phyloP scores from a whole-genome alignment of 768 basidiomycete species.

The Rhodosporidiobolus sp. region DNA sequence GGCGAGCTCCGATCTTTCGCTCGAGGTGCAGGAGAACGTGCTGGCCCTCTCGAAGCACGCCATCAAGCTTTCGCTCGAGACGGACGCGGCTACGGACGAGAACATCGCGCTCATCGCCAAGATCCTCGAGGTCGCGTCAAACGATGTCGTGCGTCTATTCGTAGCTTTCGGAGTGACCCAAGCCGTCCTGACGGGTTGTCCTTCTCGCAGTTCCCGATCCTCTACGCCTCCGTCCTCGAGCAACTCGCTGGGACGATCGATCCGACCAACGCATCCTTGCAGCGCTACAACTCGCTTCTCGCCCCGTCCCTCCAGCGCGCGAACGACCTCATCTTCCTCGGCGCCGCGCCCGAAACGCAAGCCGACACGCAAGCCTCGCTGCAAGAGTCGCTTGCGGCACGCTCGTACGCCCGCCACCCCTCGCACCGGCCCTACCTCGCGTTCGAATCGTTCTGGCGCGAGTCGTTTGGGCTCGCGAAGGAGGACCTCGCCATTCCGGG shows the following conservation, averaged over 20 bases:
- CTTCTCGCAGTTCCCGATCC: conserved; percentile 3
- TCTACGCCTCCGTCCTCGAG: conserved; percentile 7
- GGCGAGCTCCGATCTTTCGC: not conserved
- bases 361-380: conserved; percentile 8
- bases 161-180: not conserved
- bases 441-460: conserved; percentile 22
- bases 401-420: not conserved
- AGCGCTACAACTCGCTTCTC: conserved; percentile 1
- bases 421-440: conserved; percentile 7
- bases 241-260: not conserved
- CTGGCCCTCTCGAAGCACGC: not conserved
- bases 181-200: not conserved
- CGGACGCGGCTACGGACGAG: not conserved
- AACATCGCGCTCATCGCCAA: not conserved
- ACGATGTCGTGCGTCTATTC: not conserved
- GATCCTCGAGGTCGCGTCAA: conserved; percentile 15
- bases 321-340: not conserved
- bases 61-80: not conserved
- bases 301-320: conserved; percentile 22
- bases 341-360: not conserved
- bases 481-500: not conserved
- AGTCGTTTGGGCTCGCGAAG: conserved; percentile 1
- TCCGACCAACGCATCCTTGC: not conserved
- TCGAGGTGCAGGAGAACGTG: not conserved
- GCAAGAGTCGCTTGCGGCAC: not conserved